These are phyloP conservation scores for Aspergillaceae sp. DNA, from an alignment of 2,329 filamentous ascomycete species.

Conservation along the genomic window DNA sequence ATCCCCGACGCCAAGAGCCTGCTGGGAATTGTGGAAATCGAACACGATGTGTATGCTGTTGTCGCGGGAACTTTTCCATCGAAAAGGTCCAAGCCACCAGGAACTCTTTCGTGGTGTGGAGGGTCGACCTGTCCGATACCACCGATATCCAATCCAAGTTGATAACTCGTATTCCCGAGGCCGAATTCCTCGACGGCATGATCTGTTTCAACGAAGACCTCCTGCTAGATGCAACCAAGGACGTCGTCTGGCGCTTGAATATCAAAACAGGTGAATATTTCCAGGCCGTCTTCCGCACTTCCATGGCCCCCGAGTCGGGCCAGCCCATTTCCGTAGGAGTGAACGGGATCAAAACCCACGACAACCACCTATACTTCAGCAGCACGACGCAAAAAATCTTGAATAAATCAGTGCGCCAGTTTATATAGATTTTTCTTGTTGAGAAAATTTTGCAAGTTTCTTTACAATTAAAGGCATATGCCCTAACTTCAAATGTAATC, in stretches of 20 bases:
- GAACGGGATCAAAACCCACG: constrained; percentile 3
- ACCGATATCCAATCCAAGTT: not conserved
- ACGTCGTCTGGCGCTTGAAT: constrained; percentile 6
- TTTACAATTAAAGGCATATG: no score
- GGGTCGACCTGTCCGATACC: constrained; percentile 1
- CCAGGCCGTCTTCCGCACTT: not conserved
- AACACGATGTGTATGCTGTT: not conserved
- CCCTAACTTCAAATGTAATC: no score
- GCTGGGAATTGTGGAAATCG: constrained; percentile 1
- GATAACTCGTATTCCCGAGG: not conserved
- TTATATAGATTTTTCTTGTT: no score
- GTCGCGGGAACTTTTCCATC: constrained; percentile 1
- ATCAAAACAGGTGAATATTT: constrained; percentile 1
- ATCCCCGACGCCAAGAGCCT: constrained; percentile 5
- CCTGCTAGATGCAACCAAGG: constrained; percentile 4
- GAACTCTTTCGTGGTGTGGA: constrained; percentile 1
- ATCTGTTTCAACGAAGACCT: constrained; percentile 1
- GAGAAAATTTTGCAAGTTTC: no score
- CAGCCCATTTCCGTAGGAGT: constrained; percentile 2
- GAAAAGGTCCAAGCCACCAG: not conserved
- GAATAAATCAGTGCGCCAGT: no score
- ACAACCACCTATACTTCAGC: constrained; percentile 5
- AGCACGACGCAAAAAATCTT: not conserved
- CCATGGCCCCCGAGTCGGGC: not conserved
- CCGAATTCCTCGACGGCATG: constrained; percentile 2